phyloP scores from a whole-genome alignment of 768 basidiomycete genomes.

The Wakefieldia striispora region DNA sequence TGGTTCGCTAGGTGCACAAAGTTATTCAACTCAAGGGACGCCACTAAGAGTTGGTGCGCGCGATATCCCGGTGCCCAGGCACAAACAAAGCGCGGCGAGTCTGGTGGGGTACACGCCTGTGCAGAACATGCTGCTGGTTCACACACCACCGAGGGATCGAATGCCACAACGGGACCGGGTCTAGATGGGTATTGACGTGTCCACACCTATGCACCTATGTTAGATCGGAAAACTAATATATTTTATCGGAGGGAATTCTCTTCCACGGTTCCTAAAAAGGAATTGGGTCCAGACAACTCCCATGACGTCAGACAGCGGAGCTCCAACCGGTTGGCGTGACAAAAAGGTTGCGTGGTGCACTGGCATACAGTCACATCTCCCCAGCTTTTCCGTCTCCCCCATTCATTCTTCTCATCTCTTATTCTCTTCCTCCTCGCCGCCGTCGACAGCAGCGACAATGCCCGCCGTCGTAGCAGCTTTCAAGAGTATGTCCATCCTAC shows the following conservation, averaged over 20 bases:
- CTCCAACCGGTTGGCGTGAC: slow-evolving; percentile 29
- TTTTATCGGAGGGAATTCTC: neutral
- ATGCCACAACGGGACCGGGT: slow-evolving; percentile 36
- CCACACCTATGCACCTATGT: neutral
- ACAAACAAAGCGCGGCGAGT: slow-evolving; percentile 55
- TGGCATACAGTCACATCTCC: slow-evolving; percentile 8
- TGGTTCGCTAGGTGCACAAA: slow-evolving; percentile 25
- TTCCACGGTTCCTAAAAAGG: slow-evolving; percentile 9
- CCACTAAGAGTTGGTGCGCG: slow-evolving; percentile 41
- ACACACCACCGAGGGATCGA: slow-evolving; percentile 59
- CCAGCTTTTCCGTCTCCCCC: slow-evolving; percentile 5
- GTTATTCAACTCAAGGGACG: slow-evolving; percentile 45
- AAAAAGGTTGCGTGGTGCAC: slow-evolving; percentile 29
- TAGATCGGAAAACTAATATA: neutral
- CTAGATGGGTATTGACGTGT: no score
- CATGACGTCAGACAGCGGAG: slow-evolving; percentile 36
- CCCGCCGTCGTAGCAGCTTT: slow-evolving; percentile 82
- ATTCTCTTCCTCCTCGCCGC: neutral
- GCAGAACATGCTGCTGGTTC: slow-evolving; percentile 67
- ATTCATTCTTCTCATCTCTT: neutral
- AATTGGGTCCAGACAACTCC: slow-evolving; percentile 1
- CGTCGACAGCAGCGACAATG: slow-evolving; percentile 39
- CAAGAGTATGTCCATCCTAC: slow-evolving; percentile 59
- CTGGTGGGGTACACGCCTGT: slow-evolving; percentile 73
- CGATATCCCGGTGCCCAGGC: slow-evolving; percentile 47